A percentile compares a stretch with the other conserved stretches of the same genome.
Conservation (phyloP, 2,329 filamentous ascomycete genomes). For the Hymenoscyphus repandus region DNA sequence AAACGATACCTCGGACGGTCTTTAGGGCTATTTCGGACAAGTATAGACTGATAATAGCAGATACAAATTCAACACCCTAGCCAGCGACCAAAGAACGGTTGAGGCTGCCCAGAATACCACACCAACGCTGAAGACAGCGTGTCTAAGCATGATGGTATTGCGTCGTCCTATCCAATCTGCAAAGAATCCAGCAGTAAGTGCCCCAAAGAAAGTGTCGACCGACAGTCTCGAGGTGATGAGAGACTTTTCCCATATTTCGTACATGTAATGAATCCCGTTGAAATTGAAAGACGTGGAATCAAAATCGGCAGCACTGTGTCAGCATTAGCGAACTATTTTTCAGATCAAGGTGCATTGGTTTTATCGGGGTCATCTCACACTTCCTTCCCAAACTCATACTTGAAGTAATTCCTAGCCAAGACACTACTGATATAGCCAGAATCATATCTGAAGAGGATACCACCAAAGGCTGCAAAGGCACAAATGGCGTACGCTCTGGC, state of each 20-base stretch:
- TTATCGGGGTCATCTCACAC: conserved; percentile 5
- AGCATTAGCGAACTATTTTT: conserved; percentile 52
- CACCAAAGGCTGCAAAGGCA: conserved; percentile 53
- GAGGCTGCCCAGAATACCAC: conserved; percentile 62
- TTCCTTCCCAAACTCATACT: neutral
- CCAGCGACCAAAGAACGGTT: conserved; percentile 62
- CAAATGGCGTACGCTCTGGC: neutral
- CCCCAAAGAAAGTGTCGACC: conserved; percentile 71
- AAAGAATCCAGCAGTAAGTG: conserved; percentile 54
- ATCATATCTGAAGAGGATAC: conserved; percentile 50
- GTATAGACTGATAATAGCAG: conserved; percentile 63
- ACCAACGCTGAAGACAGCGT: conserved; percentile 60
- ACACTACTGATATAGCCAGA: neutral
- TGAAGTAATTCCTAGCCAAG: neutral
- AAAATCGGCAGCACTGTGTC: conserved; percentile 48
- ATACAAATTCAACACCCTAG: conserved; percentile 67
- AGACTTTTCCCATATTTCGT: conserved; percentile 49
- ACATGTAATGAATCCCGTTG: conserved; percentile 32
- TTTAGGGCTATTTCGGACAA: conserved; percentile 67
- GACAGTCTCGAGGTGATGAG: conserved; percentile 72
- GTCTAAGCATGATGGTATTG: conserved; percentile 54
- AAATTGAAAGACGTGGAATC: conserved; percentile 50
- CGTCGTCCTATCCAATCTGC: conserved; percentile 63
- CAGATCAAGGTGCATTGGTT: conserved; percentile 55
- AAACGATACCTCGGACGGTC: conserved; percentile 67